phyloP scores from a whole-genome alignment of 805 yeast genomes.

The Isabelozyma heimii region DNA sequence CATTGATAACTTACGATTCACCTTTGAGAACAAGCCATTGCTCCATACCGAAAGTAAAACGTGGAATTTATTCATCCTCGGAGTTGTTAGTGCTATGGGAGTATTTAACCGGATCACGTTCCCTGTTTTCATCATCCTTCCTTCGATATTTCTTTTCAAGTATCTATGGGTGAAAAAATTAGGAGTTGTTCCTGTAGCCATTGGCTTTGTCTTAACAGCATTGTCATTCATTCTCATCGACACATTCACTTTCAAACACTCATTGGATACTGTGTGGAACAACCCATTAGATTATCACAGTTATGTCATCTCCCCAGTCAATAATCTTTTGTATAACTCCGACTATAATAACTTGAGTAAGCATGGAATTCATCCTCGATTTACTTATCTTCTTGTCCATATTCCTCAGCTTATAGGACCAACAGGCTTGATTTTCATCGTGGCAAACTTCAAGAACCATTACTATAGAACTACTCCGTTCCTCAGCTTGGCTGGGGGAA shows the following conservation, averaged over 20 bases:
- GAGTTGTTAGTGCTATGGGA: constrained; percentile 59
- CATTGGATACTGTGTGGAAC: constrained; percentile 2
- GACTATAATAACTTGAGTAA: constrained; percentile 52
- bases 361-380: constrained; percentile 84
- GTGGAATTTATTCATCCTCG: constrained; percentile 33
- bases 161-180: constrained; percentile 37
- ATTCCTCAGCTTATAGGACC: constrained; percentile 87
- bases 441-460: constrained; percentile 29
- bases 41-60: background rate
- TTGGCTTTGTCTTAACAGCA: constrained; percentile 36
- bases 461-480: constrained; percentile 55
- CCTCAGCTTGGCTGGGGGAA: constrained; percentile 60
- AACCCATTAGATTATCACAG: constrained; percentile 14
- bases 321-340: constrained; percentile 73
- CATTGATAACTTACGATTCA: constrained; percentile 41
- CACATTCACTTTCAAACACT: constrained; percentile 39
- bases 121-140: constrained; percentile 68
- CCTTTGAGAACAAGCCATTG: constrained; percentile 8
- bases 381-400: constrained; percentile 72
- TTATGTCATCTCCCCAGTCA: constrained; percentile 67
- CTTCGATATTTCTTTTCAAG: constrained; percentile 46
- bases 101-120: constrained; percentile 84
- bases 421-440: constrained; percentile 45
- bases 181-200: constrained; percentile 25
- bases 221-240: constrained; percentile 48